Evolutionary conservation across 306 rosid species (phyloP).

Genomic region (Rosa lucieae): DNA sequence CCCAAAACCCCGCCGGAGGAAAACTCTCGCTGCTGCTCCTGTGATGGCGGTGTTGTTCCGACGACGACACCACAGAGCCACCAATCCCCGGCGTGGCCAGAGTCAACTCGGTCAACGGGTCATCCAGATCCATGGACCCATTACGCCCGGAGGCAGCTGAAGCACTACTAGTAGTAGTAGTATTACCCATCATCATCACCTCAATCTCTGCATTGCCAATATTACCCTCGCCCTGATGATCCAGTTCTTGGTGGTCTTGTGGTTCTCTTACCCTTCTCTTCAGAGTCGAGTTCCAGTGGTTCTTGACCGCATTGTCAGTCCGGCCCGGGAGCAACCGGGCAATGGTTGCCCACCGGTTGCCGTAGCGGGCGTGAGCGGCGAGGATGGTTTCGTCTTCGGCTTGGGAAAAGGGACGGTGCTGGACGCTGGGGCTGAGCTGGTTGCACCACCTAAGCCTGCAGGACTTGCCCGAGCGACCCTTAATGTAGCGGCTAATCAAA

Average conservation of each 20-base stretch:
- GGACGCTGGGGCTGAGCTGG: conserved; percentile 84
- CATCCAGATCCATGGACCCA: conserved; percentile 34
- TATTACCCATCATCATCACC: neutral
- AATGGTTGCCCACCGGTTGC: conserved; percentile 97
- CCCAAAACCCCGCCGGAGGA: conserved; percentile 84
- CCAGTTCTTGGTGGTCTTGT: neutral
- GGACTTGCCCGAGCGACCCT: conserved; percentile 91
- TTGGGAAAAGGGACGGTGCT: conserved; percentile 77
- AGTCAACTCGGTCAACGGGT: conserved; percentile 87
- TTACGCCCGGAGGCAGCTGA: neutral
- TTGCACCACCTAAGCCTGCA: conserved; percentile 96
- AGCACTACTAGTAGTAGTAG: neutral
- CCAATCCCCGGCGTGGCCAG: conserved; percentile 76
- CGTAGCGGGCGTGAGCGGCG: conserved; percentile 71
- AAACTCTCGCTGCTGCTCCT: conserved; percentile 31
- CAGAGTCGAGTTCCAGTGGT: conserved; percentile 96
- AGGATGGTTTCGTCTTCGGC: conserved; percentile 78
- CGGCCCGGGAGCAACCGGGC: conserved; percentile 89
- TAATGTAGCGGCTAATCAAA: conserved; percentile 73
- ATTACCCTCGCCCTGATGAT: neutral
- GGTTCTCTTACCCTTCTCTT: conserved; percentile 56
- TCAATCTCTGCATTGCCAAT: neutral
- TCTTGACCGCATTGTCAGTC: conserved; percentile 92
- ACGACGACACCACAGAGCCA: neutral
- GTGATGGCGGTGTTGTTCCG: conserved; percentile 17